Conservation (phyloP, 2,329 filamentous ascomycete genomes). For the Xylaria sp. region DNA sequence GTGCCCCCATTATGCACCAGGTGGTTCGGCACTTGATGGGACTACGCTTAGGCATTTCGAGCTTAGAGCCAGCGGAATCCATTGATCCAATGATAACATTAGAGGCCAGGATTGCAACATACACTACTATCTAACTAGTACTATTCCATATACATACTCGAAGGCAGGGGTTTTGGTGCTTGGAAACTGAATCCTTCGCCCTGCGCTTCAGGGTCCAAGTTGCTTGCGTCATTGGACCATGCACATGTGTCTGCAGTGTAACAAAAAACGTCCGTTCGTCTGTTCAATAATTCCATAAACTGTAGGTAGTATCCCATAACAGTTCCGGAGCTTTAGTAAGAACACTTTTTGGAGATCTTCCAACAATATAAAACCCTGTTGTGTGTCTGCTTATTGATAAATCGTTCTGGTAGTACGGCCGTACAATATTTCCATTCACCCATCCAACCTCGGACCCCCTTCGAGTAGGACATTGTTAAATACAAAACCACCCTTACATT, state of each 20-base stretch:
- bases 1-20: no score
- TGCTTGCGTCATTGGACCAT: slow-evolving; percentile 16
- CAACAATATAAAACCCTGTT: not conserved
- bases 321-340: slow-evolving; percentile 14
- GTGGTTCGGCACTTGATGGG: slow-evolving; percentile 10
- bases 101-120: slow-evolving; percentile 24
- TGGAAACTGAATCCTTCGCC: not conserved
- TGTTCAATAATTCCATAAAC: slow-evolving; percentile 15
- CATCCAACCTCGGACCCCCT: not conserved
- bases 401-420: not conserved
- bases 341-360: not conserved
- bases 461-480: not conserved
- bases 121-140: not conserved
- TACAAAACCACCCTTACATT: not conserved
- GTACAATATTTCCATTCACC: not conserved
- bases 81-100: slow-evolving; percentile 20
- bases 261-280: no score
- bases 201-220: slow-evolving; percentile 7
- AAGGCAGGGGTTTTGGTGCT: not conserved
- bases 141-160: slow-evolving; percentile 20
- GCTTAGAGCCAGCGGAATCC: slow-evolving; percentile 3
- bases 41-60: slow-evolving; percentile 2
- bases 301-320: not conserved
- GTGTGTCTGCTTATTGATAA: not conserved
- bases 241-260: slow-evolving; percentile 13